Percentiles rank a stretch among this genome's conserved stretches.
Conservation (phyloP, 192 early-diverging fungal genomes). For the Coemansia sp. region DNA sequence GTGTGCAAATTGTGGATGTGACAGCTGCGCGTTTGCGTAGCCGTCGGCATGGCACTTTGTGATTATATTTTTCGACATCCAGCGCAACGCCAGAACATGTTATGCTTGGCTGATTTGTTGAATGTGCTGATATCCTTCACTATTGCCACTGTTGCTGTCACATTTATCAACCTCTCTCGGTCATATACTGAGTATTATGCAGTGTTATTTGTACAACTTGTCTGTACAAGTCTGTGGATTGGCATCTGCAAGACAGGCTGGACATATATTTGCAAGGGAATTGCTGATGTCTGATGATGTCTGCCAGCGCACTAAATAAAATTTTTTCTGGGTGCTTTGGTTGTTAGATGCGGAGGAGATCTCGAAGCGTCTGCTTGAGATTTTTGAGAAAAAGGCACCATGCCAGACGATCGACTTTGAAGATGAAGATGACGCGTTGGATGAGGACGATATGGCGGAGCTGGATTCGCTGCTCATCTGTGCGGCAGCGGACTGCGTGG, state of each 20-base stretch:
- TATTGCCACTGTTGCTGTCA: too few relatives aligned
- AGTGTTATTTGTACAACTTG: too few relatives aligned
- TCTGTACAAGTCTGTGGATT: too few relatives aligned
- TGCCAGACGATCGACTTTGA: conserved; percentile 64
- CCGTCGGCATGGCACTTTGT: background rate
- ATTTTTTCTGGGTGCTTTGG: background rate
- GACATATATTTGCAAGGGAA: too few relatives aligned
- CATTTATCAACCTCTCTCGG: too few relatives aligned
- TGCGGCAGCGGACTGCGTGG: conserved; percentile 79
- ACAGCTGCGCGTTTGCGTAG: background rate
- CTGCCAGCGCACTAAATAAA: background rate
- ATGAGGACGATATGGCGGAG: conserved; percentile 84
- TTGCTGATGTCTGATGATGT: too few relatives aligned
- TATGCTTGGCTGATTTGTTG: too few relatives aligned
- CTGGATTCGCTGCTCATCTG: conserved; percentile 78
- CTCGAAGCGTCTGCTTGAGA: conserved; percentile 46
- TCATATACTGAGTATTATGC: too few relatives aligned
- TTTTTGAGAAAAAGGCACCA: conserved; percentile 71
- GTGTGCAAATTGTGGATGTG: background rate
- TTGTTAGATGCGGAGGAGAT: conserved; percentile 43
- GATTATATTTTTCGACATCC: too few relatives aligned
- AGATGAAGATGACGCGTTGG: conserved; percentile 62
- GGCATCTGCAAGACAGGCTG: too few relatives aligned
- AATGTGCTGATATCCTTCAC: too few relatives aligned
- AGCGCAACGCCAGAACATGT: too few relatives aligned